Conservation (phyloP, 257 asterid genomes). For the Vinca minor region DNA sequence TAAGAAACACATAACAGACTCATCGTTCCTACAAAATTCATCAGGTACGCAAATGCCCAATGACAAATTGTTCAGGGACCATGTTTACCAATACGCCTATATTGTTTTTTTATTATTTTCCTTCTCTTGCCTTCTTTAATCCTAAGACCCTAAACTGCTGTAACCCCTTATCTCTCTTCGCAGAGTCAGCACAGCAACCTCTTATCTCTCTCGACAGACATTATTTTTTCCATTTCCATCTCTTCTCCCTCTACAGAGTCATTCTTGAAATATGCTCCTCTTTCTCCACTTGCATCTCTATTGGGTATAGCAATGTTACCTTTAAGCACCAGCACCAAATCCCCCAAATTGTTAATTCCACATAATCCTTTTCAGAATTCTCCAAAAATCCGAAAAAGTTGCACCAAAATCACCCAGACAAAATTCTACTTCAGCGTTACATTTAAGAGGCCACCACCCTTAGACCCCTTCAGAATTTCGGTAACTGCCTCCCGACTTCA, state of each 20-base stretch:
- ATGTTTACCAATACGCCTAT: too few species aligned
- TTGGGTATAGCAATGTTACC: neutral
- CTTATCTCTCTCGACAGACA: too few species aligned
- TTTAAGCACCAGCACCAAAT: slow-evolving; percentile 5
- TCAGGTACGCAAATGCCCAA: too few species aligned
- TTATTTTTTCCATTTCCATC: too few species aligned
- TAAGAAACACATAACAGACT: too few species aligned
- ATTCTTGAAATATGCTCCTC: neutral
- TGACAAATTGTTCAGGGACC: too few species aligned
- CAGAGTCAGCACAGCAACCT: too few species aligned
- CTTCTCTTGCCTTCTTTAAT: too few species aligned
- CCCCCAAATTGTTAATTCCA: slow-evolving; percentile 7
- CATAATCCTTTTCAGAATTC: slow-evolving; percentile 11
- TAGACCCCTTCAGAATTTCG: slow-evolving; percentile 8
- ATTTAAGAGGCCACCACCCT: neutral
- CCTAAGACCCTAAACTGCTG: too few species aligned
- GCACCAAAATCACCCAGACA: neutral
- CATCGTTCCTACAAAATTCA: too few species aligned
- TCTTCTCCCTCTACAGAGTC: neutral
- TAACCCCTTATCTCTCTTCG: too few species aligned
- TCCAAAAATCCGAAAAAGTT: neutral
- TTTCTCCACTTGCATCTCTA: neutral
- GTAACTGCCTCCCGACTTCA: neutral
- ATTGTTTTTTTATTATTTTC: too few species aligned
- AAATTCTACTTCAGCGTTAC: neutral